A percentile compares a stretch with the other conserved stretches of the same genome.
Evolutionary conservation across 1,284 basidiomycete genomes (phyloP).

Genomic region (Apiotrichum veenhuisii): DNA sequence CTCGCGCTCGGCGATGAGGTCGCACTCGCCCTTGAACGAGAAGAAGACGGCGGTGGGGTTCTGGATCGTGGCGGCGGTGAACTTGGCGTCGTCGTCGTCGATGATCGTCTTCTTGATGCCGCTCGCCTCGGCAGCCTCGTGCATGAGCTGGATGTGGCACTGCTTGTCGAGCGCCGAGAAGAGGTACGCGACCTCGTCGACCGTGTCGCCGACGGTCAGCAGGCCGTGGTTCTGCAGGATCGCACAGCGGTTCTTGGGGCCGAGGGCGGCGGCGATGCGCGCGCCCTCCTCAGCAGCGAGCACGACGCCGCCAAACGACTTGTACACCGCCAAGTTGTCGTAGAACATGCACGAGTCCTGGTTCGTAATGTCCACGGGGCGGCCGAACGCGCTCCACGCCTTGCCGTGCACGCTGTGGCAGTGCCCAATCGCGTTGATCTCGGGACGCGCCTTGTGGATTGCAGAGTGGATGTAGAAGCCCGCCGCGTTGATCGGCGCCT

Average conservation of each 20-base stretch:
- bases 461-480: slow-evolving; percentile 59
- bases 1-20: slow-evolving; percentile 5
- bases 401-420: slow-evolving; percentile 55
- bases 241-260: slow-evolving; percentile 48
- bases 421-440: slow-evolving; percentile 62
- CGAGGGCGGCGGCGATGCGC: slow-evolving; percentile 59
- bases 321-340: slow-evolving; percentile 30
- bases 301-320: slow-evolving; percentile 59
- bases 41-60: slow-evolving; percentile 13
- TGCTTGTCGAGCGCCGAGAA: slow-evolving; percentile 45
- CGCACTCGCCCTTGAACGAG: slow-evolving; percentile 10
- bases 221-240: slow-evolving; percentile 60
- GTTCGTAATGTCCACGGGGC: slow-evolving; percentile 42
- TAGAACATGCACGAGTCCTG: slow-evolving; percentile 37
- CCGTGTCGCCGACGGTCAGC: slow-evolving; percentile 52
- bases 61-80: slow-evolving; percentile 44
- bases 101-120: slow-evolving; percentile 37
- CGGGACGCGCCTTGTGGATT: slow-evolving; percentile 60
- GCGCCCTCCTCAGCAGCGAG: slow-evolving; percentile 59
- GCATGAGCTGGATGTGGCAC: slow-evolving; percentile 45
- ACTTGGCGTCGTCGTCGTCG: slow-evolving; percentile 41
- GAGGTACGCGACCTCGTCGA: slow-evolving; percentile 42
- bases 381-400: slow-evolving; percentile 31
- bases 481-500: slow-evolving; percentile 48
- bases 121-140: slow-evolving; percentile 45